Evolutionary conservation across 2,329 filamentous ascomycete species (phyloP).

Genomic region (Claviceps digitariae): DNA sequence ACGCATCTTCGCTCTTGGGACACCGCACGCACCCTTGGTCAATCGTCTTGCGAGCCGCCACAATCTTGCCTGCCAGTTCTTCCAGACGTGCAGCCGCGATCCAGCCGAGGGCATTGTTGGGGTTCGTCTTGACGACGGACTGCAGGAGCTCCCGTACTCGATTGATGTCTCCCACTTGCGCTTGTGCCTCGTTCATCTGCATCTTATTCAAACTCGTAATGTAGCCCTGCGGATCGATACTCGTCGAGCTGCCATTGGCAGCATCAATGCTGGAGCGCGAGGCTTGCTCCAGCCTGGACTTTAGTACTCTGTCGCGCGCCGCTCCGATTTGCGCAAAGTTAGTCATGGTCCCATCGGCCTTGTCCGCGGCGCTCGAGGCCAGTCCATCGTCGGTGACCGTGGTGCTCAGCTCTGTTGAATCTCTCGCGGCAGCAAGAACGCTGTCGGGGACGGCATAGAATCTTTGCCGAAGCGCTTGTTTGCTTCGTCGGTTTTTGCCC

Average conservation of each 20-base stretch:
- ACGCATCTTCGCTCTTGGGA: conserved; percentile 86
- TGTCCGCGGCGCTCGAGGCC: conserved; percentile 23
- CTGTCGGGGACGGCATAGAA: conserved; percentile 97
- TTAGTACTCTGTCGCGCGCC: conserved; percentile 86
- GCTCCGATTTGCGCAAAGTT: conserved; percentile 97
- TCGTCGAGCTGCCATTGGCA: conserved; percentile 69
- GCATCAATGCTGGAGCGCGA: conserved; percentile 54
- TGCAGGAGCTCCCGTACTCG: conserved; percentile 85
- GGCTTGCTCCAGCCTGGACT: conserved; percentile 85
- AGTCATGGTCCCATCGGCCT: conserved; percentile 79
- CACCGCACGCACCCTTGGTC: conserved; percentile 80
- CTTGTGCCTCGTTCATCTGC: conserved; percentile 63
- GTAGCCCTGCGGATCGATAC: conserved; percentile 90
- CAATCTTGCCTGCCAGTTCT: conserved; percentile 82
- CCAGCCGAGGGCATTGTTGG: conserved; percentile 88
- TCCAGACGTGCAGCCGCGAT: conserved; percentile 88
- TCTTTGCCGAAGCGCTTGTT: conserved; percentile 67
- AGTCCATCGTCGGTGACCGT: conserved; percentile 72
- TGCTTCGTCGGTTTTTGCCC: conserved; percentile 76
- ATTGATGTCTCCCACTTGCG: conserved; percentile 88
- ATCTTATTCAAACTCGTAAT: conserved; percentile 81
- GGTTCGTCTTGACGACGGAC: conserved; percentile 94
- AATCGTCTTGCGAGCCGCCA: conserved; percentile 79
- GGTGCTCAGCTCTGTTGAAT: conserved; percentile 69
- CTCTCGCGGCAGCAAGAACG: conserved; percentile 75